Evolutionary conservation across 345 rosid species (phyloP), one percentile per base, ranked within the genome.

Genomic region (Lumnitzera littorea): DNA sequence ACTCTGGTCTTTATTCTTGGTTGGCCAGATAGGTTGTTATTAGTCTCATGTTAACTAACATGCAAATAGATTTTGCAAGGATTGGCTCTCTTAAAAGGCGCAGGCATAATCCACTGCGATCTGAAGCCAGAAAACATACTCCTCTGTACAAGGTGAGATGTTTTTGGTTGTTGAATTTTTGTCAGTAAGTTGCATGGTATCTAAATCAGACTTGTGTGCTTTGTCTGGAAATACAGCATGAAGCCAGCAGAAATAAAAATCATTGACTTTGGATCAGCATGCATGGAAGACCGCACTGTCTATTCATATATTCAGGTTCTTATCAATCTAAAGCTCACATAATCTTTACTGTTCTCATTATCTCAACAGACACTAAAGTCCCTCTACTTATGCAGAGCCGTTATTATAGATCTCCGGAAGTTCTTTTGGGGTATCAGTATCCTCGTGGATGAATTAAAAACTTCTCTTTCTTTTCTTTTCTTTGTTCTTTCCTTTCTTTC

Each of bases 221-320:
- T 63, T 72, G 50, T 72, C 62, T 60, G 51, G 62, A 61, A 65
- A 72, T 79, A 61, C 86, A 95, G 96, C 67, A 75, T 74, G 82
- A 91, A 85, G 82, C 96, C 97, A 62, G 86, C 99, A 60, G 99
- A 82, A 81, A 74, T 95, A 70, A 95, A 95, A 80, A 86, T 95
- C 74, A 95, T 95, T 50, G 99, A 95, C 83, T 95, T 95, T 68
- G 99, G 97, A 76, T 91, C 99, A 53, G 99, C 98, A 60, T 91
- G 99, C 86, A 86, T 76, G 89, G 99, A 95, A 79, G 92, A 88
- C 69, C 96, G 85, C 59, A 95, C 99, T 70, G 95, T 95, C 52
- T 95, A 95, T 77, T 91, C 99, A 53, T 95, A 95, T 72, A 91
- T 95, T 70, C 99, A 95, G 97, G 99, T 95, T 72, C 63, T 49